A percentile compares a stretch with the other conserved stretches of the same genome.
phyloP scores from a whole-genome alignment of 305 asterid species.

The Rubia tinctorum region DNA sequence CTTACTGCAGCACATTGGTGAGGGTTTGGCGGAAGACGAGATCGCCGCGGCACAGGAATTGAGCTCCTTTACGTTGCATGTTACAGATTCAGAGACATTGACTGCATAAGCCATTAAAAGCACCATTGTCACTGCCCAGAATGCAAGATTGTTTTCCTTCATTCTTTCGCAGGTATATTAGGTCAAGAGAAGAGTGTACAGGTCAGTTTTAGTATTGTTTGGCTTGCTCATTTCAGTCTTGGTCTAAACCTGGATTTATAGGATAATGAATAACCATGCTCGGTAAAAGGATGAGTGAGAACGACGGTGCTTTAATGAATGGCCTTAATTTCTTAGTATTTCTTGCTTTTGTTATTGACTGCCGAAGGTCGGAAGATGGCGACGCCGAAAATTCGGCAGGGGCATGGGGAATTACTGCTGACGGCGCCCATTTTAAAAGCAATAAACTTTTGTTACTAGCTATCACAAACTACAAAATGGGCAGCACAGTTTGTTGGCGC shows the following conservation, averaged over 20 bases:
- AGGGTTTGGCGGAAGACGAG: background rate
- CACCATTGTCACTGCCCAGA: background rate
- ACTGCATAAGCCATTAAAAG: background rate
- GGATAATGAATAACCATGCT: background rate
- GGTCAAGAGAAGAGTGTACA: background rate
- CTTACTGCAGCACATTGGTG: background rate
- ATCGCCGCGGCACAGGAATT: background rate
- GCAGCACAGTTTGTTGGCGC: no score
- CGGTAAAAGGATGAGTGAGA: background rate
- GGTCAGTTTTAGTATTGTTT: no score
- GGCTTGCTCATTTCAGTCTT: no score
- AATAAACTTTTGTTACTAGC: background rate
- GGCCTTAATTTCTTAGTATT: background rate
- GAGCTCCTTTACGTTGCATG: background rate
- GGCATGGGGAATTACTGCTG: no score
- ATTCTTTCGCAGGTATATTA: background rate
- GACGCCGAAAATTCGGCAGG: background rate
- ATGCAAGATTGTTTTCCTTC: background rate
- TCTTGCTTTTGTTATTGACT: no score
- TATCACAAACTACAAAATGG: background rate
- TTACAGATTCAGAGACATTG: background rate
- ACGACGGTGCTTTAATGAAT: no score
- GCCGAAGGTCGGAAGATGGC: background rate
- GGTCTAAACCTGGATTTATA: background rate
- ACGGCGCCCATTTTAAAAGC: background rate